Evolutionary conservation across 768 basidiomycete genomes (phyloP), one percentile per base, ranked within the genome.

Genomic region (Suillus subluteus): DNA sequence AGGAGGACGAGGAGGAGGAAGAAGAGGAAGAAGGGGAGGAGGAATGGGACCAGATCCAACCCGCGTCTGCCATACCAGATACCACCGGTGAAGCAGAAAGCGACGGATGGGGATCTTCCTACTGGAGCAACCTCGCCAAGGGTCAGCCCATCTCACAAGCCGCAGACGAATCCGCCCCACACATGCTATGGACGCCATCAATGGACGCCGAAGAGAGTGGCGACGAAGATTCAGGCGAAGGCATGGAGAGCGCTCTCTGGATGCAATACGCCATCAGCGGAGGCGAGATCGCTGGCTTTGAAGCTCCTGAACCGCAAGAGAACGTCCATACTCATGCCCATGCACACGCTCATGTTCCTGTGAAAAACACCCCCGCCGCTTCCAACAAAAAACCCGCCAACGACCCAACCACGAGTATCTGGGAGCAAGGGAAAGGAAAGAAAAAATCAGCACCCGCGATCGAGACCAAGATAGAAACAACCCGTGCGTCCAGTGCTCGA

Each of bases 261-360:
- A 68, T 77, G 73, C 74, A 77, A 26, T 75, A 71, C 8, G 76
- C 76, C 6, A 71, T 78, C 65, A 70, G 68, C 32, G 76, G 76
- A 41, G 71, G 66, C 0, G 72, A 75, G 26, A 56, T 70, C 16
- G 68, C 76, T 12, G 38, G 66, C 12, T 30, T 69, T 52, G 66
- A 65, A 54, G 54, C 62, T 2, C 64, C 65, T 44, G 67, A 62
- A 23, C 58, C 70, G 0, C 67, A 63, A 16, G 63, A 62, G 55
- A 40, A 21, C 2, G 63, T 7, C 11, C 43, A 44, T 43, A 18
- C 35, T 9, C 30, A 48, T 13, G 30, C 18, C 1, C 63, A 55
- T 16, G 32, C 30, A 0, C 63, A 21, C 4, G 63, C 26, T 12
- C 35, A 58, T 16, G 55, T 21, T 26, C n/a, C 50, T 62, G 61